Evolutionary conservation across 164 flowering plant genomes (phyloP).

Genomic region (Cinnamomum micranthum): DNA sequence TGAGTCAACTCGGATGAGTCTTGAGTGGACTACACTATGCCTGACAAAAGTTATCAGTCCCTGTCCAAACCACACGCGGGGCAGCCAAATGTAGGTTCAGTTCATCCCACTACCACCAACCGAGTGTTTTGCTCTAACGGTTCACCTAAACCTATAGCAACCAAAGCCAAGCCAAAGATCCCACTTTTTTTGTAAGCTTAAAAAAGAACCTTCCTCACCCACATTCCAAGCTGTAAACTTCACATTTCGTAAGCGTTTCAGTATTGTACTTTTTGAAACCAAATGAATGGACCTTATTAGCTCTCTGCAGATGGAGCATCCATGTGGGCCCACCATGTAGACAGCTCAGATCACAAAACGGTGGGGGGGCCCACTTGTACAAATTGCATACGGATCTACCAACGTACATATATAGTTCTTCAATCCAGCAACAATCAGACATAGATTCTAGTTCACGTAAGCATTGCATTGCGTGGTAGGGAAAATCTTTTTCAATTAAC

Average conservation of each 20-base stretch:
- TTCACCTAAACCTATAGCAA: not conserved
- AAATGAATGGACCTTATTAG: too few species aligned
- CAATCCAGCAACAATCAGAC: not conserved
- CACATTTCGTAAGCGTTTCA: not conserved
- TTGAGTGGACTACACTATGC: too few species aligned
- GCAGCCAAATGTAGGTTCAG: too few species aligned
- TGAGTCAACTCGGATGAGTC: too few species aligned
- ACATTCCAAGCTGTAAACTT: not conserved
- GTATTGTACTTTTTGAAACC: too few species aligned
- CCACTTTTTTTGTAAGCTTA: not conserved
- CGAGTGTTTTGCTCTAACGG: not conserved
- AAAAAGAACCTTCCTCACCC: not conserved
- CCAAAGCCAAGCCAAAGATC: not conserved
- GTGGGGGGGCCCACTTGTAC: too few species aligned
- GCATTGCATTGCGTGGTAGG: not conserved
- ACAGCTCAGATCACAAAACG: too few species aligned
- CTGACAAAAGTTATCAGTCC: too few species aligned
- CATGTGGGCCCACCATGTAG: too few species aligned
- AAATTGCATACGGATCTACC: too few species aligned
- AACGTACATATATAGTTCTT: not conserved
- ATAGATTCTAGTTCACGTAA: conserved; percentile 4
- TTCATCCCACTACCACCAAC: not conserved
- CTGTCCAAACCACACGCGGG: too few species aligned
- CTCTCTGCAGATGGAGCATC: too few species aligned
- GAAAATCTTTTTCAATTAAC: not conserved